Percentiles rank a stretch among this genome's conserved stretches.
Evolutionary conservation across 176 grass and related monocot genomes (phyloP).

Genomic region (Oropetium thomaeum): DNA sequence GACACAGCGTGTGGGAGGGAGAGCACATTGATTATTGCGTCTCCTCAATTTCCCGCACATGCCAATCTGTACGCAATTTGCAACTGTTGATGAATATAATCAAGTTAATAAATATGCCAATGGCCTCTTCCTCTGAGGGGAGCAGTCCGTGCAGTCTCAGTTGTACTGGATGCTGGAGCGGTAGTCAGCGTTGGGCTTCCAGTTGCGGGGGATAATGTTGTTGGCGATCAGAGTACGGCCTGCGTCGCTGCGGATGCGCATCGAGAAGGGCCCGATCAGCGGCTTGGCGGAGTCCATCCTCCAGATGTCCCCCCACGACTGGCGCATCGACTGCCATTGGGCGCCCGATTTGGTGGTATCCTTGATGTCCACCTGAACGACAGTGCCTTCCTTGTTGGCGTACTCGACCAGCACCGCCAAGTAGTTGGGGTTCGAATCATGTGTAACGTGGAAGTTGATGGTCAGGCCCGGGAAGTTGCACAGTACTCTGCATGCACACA

Average conservation of each 20-base stretch:
- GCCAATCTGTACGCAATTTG: not conserved
- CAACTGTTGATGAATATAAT: no score
- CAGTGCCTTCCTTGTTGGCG: constrained; percentile 41
- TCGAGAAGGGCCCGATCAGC: constrained; percentile 52
- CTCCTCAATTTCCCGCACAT: no score
- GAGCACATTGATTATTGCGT: no score
- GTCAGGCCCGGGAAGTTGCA: constrained; percentile 34
- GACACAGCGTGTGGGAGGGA: no score
- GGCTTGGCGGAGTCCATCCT: constrained; percentile 40
- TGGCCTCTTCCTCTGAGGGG: no score
- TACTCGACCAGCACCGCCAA: constrained; percentile 42
- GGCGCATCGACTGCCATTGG: constrained; percentile 31
- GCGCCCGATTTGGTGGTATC: constrained; percentile 7
- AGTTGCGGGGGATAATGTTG: constrained; percentile 57
- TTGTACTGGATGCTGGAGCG: constrained; percentile 63
- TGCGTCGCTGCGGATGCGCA: constrained; percentile 58
- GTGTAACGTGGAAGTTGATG: constrained; percentile 43
- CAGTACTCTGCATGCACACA: constrained; percentile 21
- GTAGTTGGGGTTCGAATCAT: constrained; percentile 53
- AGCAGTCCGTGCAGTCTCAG: constrained; percentile 12
- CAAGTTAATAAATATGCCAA: no score
- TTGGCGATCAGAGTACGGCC: constrained; percentile 57
- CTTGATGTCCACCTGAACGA: constrained; percentile 40
- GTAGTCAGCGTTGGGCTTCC: constrained; percentile 56
- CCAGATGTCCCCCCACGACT: constrained; percentile 65